phyloP scores from a whole-genome alignment of 768 basidiomycete genomes.

The Russula emetica region DNA sequence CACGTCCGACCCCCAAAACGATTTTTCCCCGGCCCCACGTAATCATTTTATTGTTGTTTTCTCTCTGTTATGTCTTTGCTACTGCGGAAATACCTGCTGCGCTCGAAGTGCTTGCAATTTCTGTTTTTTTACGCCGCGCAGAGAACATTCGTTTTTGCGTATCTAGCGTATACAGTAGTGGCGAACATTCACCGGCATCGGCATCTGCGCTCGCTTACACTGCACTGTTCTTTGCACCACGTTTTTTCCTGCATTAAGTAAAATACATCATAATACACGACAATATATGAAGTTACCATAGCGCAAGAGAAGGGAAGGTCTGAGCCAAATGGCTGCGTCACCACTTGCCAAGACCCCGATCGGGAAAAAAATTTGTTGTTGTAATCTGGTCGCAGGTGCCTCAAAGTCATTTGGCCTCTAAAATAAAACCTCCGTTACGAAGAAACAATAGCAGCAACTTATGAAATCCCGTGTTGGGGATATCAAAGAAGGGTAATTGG shows the following conservation, averaged over 20 bases:
- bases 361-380: neutral
- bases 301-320: neutral
- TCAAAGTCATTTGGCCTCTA: no score
- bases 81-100: slow-evolving; percentile 1
- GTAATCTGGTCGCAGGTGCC: no score
- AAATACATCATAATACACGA: slow-evolving; percentile 8
- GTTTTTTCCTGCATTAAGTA: neutral
- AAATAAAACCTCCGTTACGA: no score
- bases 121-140: neutral
- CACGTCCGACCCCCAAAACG: neutral
- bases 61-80: neutral
- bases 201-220: neutral
- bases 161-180: neutral
- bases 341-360: neutral
- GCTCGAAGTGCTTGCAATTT: slow-evolving; percentile 9
- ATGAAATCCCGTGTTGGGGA: no score
- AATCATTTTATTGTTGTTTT: no score
- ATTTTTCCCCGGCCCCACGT: neutral
- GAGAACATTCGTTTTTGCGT: slow-evolving; percentile 5
- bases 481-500: no score
- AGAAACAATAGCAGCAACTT: no score
- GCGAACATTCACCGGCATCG: neutral
- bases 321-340: neutral
- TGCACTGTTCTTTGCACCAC: neutral
- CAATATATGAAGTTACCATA: slow-evolving; percentile 1